These are phyloP conservation scores for Zostera marina DNA, from an alignment of 116 monocot species.

Conservation along the genomic window DNA sequence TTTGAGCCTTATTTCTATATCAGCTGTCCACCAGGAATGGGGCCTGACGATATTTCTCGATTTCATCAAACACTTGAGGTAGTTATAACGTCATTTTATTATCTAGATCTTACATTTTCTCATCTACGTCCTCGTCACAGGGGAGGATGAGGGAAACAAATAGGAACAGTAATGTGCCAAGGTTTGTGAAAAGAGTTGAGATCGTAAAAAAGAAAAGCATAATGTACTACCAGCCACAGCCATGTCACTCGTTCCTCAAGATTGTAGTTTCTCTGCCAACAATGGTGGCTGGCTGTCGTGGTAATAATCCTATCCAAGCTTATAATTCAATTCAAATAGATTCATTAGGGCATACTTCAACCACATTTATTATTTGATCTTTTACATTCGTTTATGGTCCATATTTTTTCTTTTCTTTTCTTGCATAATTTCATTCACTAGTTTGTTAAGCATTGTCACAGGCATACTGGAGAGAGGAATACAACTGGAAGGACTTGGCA, in stretches of 20 bases:
- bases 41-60: constrained; percentile 68
- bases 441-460: constrained; percentile 5
- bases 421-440: neutral
- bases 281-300: constrained; percentile 96
- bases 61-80: constrained; percentile 93
- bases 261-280: constrained; percentile 89
- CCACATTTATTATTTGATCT: neutral
- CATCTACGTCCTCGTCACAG: constrained; percentile 11
- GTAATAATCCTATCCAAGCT: constrained; percentile 18
- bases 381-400: neutral
- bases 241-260: constrained; percentile 63
- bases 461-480: constrained; percentile 93
- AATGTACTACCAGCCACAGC: constrained; percentile 78
- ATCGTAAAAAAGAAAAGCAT: constrained; percentile 88
- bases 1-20: constrained; percentile 99
- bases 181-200: constrained; percentile 60
- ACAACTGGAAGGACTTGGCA: constrained; percentile 79
- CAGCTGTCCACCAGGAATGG: constrained; percentile 71
- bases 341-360: neutral
- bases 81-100: neutral
- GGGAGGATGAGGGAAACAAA: constrained; percentile 85
- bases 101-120: neutral
- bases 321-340: neutral
- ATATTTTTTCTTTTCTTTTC: neutral
- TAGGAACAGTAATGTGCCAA: constrained; percentile 68